Evolutionary conservation across 768 basidiomycete species (phyloP), one percentile per base, ranked within the genome.

Genomic region (Rhodotorula babjevae): DNA sequence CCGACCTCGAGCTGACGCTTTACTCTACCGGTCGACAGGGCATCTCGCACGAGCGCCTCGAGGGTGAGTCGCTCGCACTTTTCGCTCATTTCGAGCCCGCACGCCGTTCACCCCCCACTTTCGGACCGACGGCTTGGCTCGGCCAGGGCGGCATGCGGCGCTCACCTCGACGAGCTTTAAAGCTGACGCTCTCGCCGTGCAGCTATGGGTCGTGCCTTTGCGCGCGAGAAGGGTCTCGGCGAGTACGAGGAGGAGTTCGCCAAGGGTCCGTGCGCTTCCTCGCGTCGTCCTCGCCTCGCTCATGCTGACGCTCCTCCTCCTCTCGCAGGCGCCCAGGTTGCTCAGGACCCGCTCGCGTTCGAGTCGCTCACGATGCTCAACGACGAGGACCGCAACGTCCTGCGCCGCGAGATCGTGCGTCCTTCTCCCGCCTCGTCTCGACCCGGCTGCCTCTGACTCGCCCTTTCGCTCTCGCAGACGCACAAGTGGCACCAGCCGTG

Each of bases 141-240:
- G 36, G 36, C 36, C 36, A 36, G 36, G 36, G 36, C 36, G 36
- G 36, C 36, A 36, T 36, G 36, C 36, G 36, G 36, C n/a, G n/a
- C 36, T 36, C 36, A 36, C 9, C 36, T 36, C 5, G 36, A 36
- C 6, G 84, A 83, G 10, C 88, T 85, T 81, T 77, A 33, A 36
- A 36, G 36, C 96, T 82, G 79, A 87, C 85, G 68, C 80, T 87
- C 87, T 75, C 15, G 60, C 89, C 27, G 79, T 74, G 29, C 52
- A 94, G 84, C 80, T 85, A 87, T 82, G 90, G 89, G 65, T 84
- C 82, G 73, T 92, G 86, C 2, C 91, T 92, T 91, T 75, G 85
- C 87, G 0, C 82, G 81, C 64, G 84, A 76, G 29, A 80, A 83
- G 62, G 82, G 77, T 23, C 79, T 85, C 40, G 80, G 60, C 15